Evolutionary conservation across 371 early-diverging fungal genomes (phyloP).

Genomic region (Chytridium lagenaria): DNA sequence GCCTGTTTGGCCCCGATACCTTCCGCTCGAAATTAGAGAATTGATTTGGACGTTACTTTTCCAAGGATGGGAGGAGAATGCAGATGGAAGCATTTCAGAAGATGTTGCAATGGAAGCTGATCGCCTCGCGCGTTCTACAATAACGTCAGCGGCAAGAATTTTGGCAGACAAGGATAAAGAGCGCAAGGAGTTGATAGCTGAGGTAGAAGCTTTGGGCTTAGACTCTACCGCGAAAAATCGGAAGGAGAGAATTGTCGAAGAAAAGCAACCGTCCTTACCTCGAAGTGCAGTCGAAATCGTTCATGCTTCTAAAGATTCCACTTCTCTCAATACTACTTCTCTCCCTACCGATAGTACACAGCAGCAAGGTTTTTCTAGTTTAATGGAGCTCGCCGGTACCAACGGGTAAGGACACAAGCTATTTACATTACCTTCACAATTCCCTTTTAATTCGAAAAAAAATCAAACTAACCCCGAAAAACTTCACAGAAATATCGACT

Average conservation of each 20-base stretch:
- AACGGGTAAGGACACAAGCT: too few relatives aligned
- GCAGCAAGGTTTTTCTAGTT: too few relatives aligned
- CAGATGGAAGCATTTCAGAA: not conserved
- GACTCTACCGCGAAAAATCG: not conserved
- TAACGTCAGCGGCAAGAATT: not conserved
- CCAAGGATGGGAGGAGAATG: not conserved
- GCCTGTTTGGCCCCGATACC: not conserved
- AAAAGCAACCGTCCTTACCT: not conserved
- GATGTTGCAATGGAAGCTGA: not conserved
- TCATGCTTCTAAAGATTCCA: too few relatives aligned
- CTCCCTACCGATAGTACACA: too few relatives aligned
- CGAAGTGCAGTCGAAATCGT: too few relatives aligned
- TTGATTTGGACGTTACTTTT: not conserved
- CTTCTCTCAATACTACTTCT: too few relatives aligned
- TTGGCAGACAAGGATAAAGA: not conserved
- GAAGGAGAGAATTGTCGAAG: not conserved
- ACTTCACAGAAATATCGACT: too few relatives aligned
- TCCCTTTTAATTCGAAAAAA: too few relatives aligned
- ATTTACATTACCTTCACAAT: too few relatives aligned
- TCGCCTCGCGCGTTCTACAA: not conserved
- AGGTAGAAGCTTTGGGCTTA: not conserved
- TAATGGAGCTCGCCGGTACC: too few relatives aligned
- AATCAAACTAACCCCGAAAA: too few relatives aligned
- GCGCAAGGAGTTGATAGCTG: not conserved
- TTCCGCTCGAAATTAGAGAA: not conserved